A percentile compares a stretch with the other conserved stretches of the same genome.
These are phyloP conservation scores for Fraxinus xanthoxyloides DNA, from an alignment of 305 asterid species.

Conservation along the genomic window DNA sequence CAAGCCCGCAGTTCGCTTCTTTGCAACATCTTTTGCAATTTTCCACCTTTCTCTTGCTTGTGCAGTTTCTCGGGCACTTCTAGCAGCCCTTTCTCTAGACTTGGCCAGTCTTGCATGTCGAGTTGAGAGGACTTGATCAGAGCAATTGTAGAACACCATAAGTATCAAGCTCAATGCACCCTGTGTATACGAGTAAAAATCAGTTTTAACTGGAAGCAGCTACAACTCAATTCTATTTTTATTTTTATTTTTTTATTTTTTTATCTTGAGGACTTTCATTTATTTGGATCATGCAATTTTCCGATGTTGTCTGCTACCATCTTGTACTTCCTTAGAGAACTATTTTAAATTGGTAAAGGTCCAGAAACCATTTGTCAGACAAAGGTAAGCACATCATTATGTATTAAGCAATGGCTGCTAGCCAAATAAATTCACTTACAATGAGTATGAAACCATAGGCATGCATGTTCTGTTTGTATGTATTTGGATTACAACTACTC, in stretches of 20 bases:
- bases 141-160: slow-evolving; percentile 80
- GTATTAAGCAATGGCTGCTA: slow-evolving; percentile 5
- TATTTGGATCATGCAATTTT: neutral
- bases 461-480: slow-evolving; percentile 72
- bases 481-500: slow-evolving; percentile 66
- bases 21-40: slow-evolving; percentile 70
- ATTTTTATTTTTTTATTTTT: neutral
- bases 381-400: slow-evolving; percentile 9
- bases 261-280: neutral
- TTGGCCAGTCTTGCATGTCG: slow-evolving; percentile 80
- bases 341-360: neutral
- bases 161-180: slow-evolving; percentile 74
- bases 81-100: slow-evolving; percentile 94
- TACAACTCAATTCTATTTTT: neutral
- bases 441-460: slow-evolving; percentile 72
- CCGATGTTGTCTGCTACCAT: neutral
- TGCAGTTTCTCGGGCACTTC: slow-evolving; percentile 93
- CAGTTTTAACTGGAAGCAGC: slow-evolving; percentile 10
- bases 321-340: neutral
- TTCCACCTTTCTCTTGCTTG: slow-evolving; percentile 93
- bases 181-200: slow-evolving; percentile 42
- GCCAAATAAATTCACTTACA: slow-evolving; percentile 54
- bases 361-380: slow-evolving; percentile 11
- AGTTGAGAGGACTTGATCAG: slow-evolving; percentile 89
- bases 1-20: slow-evolving; percentile 56